These are phyloP conservation scores for Agaricus blazei DNA, from an alignment of 768 basidiomycete genomes.

Conservation along the genomic window DNA sequence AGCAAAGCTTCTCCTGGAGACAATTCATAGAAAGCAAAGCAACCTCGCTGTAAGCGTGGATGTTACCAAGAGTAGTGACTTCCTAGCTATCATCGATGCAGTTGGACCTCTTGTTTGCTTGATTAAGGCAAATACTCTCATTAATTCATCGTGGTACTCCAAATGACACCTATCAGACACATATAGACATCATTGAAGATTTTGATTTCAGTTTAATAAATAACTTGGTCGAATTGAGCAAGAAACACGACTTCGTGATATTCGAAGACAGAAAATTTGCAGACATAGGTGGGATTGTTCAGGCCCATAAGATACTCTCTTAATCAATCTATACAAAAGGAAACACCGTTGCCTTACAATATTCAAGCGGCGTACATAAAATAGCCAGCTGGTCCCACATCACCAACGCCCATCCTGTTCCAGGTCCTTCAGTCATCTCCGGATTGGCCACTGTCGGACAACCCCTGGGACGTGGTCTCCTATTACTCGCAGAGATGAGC, in stretches of 20 bases:
- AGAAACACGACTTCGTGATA: slow-evolving; percentile 87
- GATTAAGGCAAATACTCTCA: slow-evolving; percentile 67
- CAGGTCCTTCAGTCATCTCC: slow-evolving; percentile 92
- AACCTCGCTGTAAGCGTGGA: slow-evolving; percentile 97
- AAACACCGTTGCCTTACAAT: slow-evolving; percentile 94
- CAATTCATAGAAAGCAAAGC: slow-evolving; percentile 80
- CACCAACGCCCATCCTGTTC: slow-evolving; percentile 94
- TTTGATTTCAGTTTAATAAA: slow-evolving; percentile 72
- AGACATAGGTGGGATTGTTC: slow-evolving; percentile 72
- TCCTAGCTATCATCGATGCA: slow-evolving; percentile 80
- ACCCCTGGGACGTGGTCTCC: slow-evolving; percentile 78
- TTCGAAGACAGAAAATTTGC: slow-evolving; percentile 99
- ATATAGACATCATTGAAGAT: slow-evolving; percentile 93
- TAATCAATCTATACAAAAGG: slow-evolving; percentile 43
- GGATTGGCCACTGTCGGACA: slow-evolving; percentile 85
- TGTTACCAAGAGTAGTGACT: slow-evolving; percentile 73
- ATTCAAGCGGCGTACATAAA: slow-evolving; percentile 87
- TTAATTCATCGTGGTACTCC: slow-evolving; percentile 14
- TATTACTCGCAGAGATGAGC: slow-evolving; percentile 96
- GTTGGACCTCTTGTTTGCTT: slow-evolving; percentile 91
- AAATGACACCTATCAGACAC: slow-evolving; percentile 60
- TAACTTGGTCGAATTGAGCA: slow-evolving; percentile 62
- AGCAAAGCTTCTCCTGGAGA: slow-evolving; percentile 71
- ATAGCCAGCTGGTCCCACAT: slow-evolving; percentile 96
- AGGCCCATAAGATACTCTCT: background rate